phyloP scores from a whole-genome alignment of 2,329 filamentous ascomycete genomes.

The Monosporascus sp. region DNA sequence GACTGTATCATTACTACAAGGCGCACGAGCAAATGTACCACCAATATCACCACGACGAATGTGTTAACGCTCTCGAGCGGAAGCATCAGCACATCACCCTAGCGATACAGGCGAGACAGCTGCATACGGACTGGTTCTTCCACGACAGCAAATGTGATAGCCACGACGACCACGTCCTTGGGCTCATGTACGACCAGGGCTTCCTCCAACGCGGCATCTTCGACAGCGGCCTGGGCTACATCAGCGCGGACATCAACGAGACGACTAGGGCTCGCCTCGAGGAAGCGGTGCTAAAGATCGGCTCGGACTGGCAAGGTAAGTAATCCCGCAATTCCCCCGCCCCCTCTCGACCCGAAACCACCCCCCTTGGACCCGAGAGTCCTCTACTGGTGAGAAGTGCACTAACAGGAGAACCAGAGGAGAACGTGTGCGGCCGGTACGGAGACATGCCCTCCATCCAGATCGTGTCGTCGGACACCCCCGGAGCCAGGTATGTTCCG shows the following conservation, averaged over 20 bases:
- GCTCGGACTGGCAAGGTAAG: not conserved
- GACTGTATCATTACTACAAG: not conserved
- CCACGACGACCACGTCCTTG: not conserved
- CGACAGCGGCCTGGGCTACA: not conserved
- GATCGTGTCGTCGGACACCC: not conserved
- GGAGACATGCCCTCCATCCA: not conserved
- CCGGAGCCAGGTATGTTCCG: not conserved
- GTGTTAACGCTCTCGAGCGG: not conserved
- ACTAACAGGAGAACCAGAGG: not conserved
- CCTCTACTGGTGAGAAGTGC: not conserved
- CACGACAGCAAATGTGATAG: not conserved
- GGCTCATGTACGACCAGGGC: not conserved
- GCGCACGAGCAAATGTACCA: not conserved
- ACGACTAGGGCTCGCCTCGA: not conserved
- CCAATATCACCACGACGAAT: not conserved
- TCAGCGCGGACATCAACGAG: not conserved
- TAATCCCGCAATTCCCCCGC: not conserved
- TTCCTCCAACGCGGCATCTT: not conserved
- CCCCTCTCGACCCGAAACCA: not conserved
- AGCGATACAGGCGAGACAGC: not conserved
- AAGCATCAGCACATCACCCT: not conserved
- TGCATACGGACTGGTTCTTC: not conserved
- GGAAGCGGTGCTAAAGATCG: not conserved
- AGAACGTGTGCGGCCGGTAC: not conserved
- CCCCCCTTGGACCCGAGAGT: not conserved